Evolutionary conservation across 768 basidiomycete genomes (phyloP).

Genomic region (Naganishia randhawae): DNA sequence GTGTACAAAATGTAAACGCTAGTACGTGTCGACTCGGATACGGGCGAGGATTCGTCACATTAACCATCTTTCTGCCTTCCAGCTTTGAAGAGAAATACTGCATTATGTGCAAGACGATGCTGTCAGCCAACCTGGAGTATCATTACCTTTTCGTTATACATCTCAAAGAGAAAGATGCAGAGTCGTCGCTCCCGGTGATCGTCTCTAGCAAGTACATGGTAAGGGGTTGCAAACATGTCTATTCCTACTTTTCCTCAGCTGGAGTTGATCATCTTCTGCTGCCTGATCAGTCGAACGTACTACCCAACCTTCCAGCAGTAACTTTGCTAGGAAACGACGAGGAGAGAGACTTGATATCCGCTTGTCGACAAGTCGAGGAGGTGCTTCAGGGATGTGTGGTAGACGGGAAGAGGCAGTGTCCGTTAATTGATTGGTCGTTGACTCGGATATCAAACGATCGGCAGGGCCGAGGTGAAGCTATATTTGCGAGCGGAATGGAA

Average conservation of each 20-base stretch:
- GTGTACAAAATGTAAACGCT: slow-evolving; percentile 4
- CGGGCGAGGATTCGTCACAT: not conserved
- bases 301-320: not conserved
- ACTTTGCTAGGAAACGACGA: not conserved
- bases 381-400: not conserved
- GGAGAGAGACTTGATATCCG: not conserved
- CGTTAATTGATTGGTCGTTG: not conserved
- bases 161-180: not conserved
- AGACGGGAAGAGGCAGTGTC: slow-evolving; percentile 1
- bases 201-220: slow-evolving; percentile 22
- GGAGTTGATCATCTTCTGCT: too few relatives aligned
- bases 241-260: not conserved
- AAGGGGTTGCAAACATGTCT: not conserved
- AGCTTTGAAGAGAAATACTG: slow-evolving; percentile 11
- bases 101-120: not conserved
- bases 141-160: slow-evolving; percentile 11
- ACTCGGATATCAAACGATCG: not conserved
- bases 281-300: not conserved
- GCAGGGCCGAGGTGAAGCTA: not conserved
- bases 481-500: slow-evolving; percentile 12
- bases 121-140: slow-evolving; percentile 1
- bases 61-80: not conserved
- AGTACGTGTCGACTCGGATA: not conserved
- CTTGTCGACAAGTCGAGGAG: slow-evolving; percentile 7
- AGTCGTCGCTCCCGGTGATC: not conserved